Evolutionary conservation across 2,329 filamentous ascomycete genomes (phyloP).

Genomic region (Cercospora zeae-maydis): DNA sequence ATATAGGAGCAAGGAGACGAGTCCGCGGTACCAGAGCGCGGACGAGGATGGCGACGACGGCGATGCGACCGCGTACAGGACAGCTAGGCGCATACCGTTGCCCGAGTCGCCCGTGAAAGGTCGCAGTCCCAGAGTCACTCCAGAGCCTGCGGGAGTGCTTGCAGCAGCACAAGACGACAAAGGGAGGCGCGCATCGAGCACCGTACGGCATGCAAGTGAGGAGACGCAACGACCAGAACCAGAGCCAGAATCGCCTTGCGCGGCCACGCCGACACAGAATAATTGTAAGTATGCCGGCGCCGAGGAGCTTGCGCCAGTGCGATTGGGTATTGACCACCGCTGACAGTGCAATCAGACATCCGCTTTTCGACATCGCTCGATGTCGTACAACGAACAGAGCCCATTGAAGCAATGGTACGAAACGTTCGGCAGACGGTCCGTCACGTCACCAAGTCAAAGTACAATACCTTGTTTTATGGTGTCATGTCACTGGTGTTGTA

Average conservation of each 20-base stretch:
- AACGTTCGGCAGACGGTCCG: constrained; percentile 60
- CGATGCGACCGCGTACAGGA: constrained; percentile 40
- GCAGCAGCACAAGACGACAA: constrained; percentile 21
- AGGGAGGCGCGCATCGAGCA: constrained; percentile 22
- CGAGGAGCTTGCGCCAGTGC: not conserved
- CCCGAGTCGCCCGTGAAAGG: constrained; percentile 52
- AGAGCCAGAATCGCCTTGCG: constrained; percentile 23
- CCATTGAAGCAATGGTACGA: constrained; percentile 69
- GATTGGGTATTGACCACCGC: not conserved
- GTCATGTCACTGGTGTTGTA: constrained; percentile 62
- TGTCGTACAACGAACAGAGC: constrained; percentile 80
- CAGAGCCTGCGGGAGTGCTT: constrained; percentile 26
- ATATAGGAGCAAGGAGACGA: constrained; percentile 54
- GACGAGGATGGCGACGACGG: constrained; percentile 50
- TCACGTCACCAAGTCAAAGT: constrained; percentile 65
- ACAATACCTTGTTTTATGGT: constrained; percentile 61
- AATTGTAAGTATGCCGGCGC: constrained; percentile 34
- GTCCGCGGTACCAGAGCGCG: constrained; percentile 56
- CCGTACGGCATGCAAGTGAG: constrained; percentile 22
- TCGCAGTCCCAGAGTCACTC: constrained; percentile 34
- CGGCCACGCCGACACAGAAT: constrained; percentile 32
- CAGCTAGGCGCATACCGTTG: constrained; percentile 49
- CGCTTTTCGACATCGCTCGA: constrained; percentile 84
- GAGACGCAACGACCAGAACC: constrained; percentile 19
- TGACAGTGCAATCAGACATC: constrained; percentile 59